A percentile compares a stretch with the other conserved stretches of the same genome.
phyloP scores from a whole-genome alignment of 2,329 filamentous ascomycete species.

The Beauveria pseudobassiana region DNA sequence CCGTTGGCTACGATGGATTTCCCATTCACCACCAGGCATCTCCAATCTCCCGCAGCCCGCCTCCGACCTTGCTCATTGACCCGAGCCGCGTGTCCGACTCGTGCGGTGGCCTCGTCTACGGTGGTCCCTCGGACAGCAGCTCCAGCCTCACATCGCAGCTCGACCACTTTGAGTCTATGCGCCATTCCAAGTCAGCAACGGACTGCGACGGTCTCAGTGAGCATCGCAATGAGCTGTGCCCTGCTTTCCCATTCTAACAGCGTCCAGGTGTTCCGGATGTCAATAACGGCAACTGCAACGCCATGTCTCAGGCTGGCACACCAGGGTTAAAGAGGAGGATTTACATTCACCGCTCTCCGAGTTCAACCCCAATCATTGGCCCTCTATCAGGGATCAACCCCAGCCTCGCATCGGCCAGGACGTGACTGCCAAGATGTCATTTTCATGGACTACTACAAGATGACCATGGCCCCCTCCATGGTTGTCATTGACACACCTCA shows the following conservation, averaged over 20 bases:
- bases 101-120: slow-evolving; percentile 53
- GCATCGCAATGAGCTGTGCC: slow-evolving; percentile 27
- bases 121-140: slow-evolving; percentile 51
- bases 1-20: slow-evolving; percentile 51
- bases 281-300: slow-evolving; percentile 42
- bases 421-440: slow-evolving; percentile 71
- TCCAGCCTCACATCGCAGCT: slow-evolving; percentile 54
- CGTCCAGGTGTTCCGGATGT: slow-evolving; percentile 43
- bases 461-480: slow-evolving; percentile 84
- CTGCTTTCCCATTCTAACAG: slow-evolving; percentile 30
- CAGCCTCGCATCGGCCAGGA: slow-evolving; percentile 48
- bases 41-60: slow-evolving; percentile 48
- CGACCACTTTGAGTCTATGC: slow-evolving; percentile 49
- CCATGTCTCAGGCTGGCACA: slow-evolving; percentile 40
- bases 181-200: slow-evolving; percentile 27
- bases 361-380: slow-evolving; percentile 40
- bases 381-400: slow-evolving; percentile 36
- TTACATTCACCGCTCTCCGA: slow-evolving; percentile 37
- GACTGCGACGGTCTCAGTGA: slow-evolving; percentile 51
- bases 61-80: slow-evolving; percentile 47
- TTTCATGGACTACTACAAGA: slow-evolving; percentile 92
- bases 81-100: slow-evolving; percentile 49
- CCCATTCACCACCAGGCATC: slow-evolving; percentile 43
- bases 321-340: slow-evolving; percentile 36
- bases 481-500: slow-evolving; percentile 80